Evolutionary conservation across 176 grass and related monocot species (phyloP), one percentile per base, ranked within the genome.

Genomic region (Poa annua): DNA sequence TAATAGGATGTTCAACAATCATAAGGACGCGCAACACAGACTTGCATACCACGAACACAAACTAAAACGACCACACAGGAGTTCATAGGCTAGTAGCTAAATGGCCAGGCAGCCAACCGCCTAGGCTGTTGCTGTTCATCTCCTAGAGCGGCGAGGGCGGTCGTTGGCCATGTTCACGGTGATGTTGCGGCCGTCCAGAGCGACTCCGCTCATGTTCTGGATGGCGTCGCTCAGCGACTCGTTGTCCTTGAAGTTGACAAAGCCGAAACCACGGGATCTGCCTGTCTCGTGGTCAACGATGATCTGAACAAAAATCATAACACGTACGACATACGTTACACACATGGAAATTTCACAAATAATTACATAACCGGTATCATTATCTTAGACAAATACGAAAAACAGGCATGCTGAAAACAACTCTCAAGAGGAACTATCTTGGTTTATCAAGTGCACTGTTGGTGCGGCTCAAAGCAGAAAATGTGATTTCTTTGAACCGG

Each of bases 241-340:
- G 55, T 11, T 11, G 10, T 60, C 21, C 56, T 60, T 1, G 72
- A 93, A 93, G 29, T 81, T 90, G 12, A 90, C 85, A 36, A 93
- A 93, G 21, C 91, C 91, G 20, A 90, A 93, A 0, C 91, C 91
- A 29, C 85, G 82, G 66, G 91, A 90, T 73, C 85, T 88, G 29
- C 91, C 91, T 0, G 91, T 93, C 81, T 93, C 88, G n/a, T 77
- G 51, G 59, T 92, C 84, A 10, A 67, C 74, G 56, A 89, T 81
- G 88, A 93, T 75, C 91, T 93, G 80, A 13, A 19, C 13, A 61
- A 61, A 25, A 47, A 41, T 6, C 34, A 11, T 1, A 42, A 1
- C 61, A 74, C 1, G 3, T 8, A 8, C 3, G 12, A 29, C 22
- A 25, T 21, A 6, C 9, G 21, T 19, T 29, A 75, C 8, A n/a